Base-by-base conservation (phyloP, 2,329 filamentous ascomycete genomes). In the Epichloe gansuensis region DNA sequence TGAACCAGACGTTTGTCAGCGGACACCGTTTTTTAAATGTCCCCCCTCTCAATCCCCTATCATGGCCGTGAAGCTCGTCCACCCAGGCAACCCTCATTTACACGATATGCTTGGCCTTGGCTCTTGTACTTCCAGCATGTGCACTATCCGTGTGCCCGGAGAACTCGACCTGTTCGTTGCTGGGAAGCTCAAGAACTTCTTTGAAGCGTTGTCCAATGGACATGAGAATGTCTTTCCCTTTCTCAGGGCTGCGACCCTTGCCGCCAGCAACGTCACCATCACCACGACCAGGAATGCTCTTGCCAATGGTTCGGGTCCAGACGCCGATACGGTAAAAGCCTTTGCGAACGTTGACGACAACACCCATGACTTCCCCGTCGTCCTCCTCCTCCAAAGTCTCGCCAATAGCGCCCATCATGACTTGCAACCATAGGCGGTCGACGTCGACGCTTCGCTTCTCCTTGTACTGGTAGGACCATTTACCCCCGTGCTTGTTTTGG, bases 401-500 rank as follows among this genome's bases (percentile, higher is more conserved):
- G 64, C 93, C 93, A 60, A 98, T 97, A 52, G 90, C 93, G 35
- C 87, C 83, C 61, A 98, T 85, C 84, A 98, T 95, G 57, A 95
- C 87, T 69, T 97, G 88, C 55, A 98, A 82, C 93, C 93, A 98
- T 51, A 95, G 79, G 54, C 91, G 87, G 67, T 98, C 91, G 68
- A 96, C 94, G 62, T 91, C 87, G 67, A 95, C 80, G 60, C 77
- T 81, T 65, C 87, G 85, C 81, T 95, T 96, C 62, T 96, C 89
- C 77, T 94, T 95, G 83, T 95, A 96, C 64, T 88, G 85, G 74
- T 94, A 97, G 27, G 91, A 90, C 93, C 93, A 98, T 74, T 96
- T 96, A 72, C 93, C 93, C 62, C 93, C 93, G 69, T 97, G 89
- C 80, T 97, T 98, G 77, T 98, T 98, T 75, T 97, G 89, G 27